Evolutionary conservation across 2,329 filamentous ascomycete species (phyloP), one percentile per base, ranked within the genome.

Genomic region (Helotiales sp.): DNA sequence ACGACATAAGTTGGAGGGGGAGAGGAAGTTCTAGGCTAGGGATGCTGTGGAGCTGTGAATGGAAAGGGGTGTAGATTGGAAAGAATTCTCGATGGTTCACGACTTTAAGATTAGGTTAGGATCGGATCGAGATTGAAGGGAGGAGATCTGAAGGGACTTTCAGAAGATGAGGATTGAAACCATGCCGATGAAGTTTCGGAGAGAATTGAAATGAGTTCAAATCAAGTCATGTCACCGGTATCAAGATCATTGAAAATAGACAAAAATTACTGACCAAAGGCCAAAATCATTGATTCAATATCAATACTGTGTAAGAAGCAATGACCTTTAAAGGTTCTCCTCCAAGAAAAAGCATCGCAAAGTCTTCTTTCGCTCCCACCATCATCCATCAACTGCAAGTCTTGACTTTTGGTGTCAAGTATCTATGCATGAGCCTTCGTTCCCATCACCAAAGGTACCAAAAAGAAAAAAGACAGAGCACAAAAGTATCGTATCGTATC

Each of bases 301-400:
- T 57, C 40, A 57, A 37, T 37, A 57, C 54, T 40, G 20, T 57
- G 10, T 52, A 30, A 40, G 32, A 17, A 40, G 30, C 54, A 57
- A n/a, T n/a, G n/a, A n/a, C 30, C 28, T 24, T 26, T 13, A 20
- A 57, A 26, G 54, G 30, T 57, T 30, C 8, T 7, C 10, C n/a
- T n/a, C n/a, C n/a, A n/a, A n/a, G 40, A 20, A 40, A 52, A 52
- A n/a, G 26, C 54, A 40, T 34, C 20, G 54, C 54, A 37, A 8
- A 11, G 54, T 24, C 24, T 24, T 13, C 30, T 17, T 43, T 43
- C 37, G n/a, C 11, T n/a, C n/a, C 6, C 37, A 43, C 37, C 30
- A 5, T n/a, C 52, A 8, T 32, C 52, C 52, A 55, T 34, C 52
- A 22, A 34, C n/a, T n/a, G 6, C 28, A 57, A 57, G n/a, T 40